Percentiles rank a stretch among this genome's conserved stretches.
These are phyloP conservation scores for Pythium brassicae DNA, from an alignment of 352 stramenopile genomes.

Conservation along the genomic window DNA sequence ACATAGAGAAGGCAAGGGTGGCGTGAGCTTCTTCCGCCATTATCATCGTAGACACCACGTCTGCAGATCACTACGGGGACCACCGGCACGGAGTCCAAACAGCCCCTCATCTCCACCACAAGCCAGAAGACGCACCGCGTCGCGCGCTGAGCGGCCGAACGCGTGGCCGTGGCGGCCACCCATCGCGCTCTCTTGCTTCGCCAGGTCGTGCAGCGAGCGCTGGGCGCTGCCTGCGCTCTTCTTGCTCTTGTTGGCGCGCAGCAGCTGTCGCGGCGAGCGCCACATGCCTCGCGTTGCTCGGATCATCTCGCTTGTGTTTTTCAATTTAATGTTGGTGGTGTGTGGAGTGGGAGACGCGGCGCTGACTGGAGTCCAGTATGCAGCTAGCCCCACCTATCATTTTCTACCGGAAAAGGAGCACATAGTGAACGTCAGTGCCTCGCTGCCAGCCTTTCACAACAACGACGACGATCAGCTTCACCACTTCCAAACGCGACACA, in stretches of 20 bases:
- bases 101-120: too few relatives aligned
- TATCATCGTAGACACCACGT: not conserved
- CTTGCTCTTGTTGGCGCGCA: slow-evolving; percentile 37
- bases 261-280: slow-evolving; percentile 47
- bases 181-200: slow-evolving; percentile 39
- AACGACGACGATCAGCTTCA: too few relatives aligned
- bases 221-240: slow-evolving; percentile 4
- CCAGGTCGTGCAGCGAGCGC: slow-evolving; percentile 6
- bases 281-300: slow-evolving; percentile 39
- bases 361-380: too few relatives aligned
- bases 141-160: slow-evolving; percentile 42
- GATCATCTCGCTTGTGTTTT: slow-evolving; percentile 33
- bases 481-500: too few relatives aligned
- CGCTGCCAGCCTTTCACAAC: too few relatives aligned
- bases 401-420: too few relatives aligned
- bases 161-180: slow-evolving; percentile 36
- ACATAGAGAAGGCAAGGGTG: not conserved
- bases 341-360: not conserved
- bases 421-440: too few relatives aligned
- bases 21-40: not conserved
- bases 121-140: slow-evolving; percentile 25
- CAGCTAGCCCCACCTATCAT: too few relatives aligned
- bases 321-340: not conserved
- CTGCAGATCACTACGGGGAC: too few relatives aligned
- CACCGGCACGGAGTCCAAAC: too few relatives aligned